Conservation (phyloP, 73 alveolate species). For the Uronychia setigera region DNA sequence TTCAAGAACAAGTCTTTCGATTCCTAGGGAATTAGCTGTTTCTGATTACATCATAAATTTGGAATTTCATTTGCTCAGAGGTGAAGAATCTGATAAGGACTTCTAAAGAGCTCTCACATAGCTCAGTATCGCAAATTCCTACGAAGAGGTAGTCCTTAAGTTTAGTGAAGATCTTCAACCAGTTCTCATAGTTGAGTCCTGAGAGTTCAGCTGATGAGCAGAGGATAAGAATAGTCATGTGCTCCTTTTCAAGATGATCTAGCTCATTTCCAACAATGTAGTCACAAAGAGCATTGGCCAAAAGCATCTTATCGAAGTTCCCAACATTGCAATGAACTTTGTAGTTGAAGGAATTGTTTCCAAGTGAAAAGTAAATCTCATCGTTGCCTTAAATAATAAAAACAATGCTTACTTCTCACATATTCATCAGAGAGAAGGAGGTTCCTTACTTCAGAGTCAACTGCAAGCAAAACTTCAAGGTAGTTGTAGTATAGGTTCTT, state of each 20-base stretch:
- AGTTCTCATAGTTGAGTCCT: slow-evolving; percentile 35
- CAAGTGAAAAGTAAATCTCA: slow-evolving; percentile 54
- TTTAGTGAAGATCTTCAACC: slow-evolving; percentile 51
- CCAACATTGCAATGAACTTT: slow-evolving; percentile 31
- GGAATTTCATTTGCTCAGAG: slow-evolving; percentile 36
- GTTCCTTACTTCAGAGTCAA: slow-evolving; percentile 31
- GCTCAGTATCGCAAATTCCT: slow-evolving; percentile 56
- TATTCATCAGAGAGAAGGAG: slow-evolving; percentile 7
- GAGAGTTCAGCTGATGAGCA: slow-evolving; percentile 31
- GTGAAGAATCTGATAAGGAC: slow-evolving; percentile 57
- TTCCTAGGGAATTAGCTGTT: slow-evolving; percentile 1
- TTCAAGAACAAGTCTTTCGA: slow-evolving; percentile 53
- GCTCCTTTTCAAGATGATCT: slow-evolving; percentile 50
- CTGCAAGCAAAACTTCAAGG: slow-evolving; percentile 23
- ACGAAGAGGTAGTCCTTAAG: slow-evolving; percentile 64
- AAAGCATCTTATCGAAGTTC: slow-evolving; percentile 28
- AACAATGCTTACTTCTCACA: neutral
- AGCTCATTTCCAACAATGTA: slow-evolving; percentile 20
- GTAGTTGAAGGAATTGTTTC: slow-evolving; percentile 38
- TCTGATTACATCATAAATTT: slow-evolving; percentile 28
- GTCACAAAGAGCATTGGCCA: slow-evolving; percentile 48
- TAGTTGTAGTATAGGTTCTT: slow-evolving; percentile 36
- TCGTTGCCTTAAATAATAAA: slow-evolving; percentile 29
- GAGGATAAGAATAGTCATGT: slow-evolving; percentile 43
- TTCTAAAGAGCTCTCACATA: slow-evolving; percentile 34